Percentiles rank a stretch among this genome's conserved stretches.
Conservation (phyloP, 768 basidiomycete genomes). For the Lentinula boryana region DNA sequence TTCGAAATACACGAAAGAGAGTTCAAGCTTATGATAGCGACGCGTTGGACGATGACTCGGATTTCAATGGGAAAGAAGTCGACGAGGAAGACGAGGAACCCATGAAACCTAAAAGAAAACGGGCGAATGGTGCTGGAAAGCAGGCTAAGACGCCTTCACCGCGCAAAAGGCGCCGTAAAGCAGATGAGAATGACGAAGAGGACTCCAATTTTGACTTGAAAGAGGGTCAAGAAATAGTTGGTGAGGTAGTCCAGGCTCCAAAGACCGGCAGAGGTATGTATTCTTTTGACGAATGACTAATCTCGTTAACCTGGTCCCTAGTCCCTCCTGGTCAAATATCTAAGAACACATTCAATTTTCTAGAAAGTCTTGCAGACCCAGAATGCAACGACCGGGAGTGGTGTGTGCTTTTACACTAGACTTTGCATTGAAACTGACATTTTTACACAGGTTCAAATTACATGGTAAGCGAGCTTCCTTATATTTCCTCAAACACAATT, state of each 20-base stretch:
- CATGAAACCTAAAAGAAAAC: slow-evolving; percentile 22
- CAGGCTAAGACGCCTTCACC: slow-evolving; percentile 13
- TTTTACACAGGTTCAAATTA: slow-evolving; percentile 67
- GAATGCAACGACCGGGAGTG: slow-evolving; percentile 81
- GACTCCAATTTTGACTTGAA: slow-evolving; percentile 37
- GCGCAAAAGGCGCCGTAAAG: slow-evolving; percentile 24
- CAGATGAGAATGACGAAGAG: slow-evolving; percentile 31
- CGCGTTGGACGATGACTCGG: slow-evolving; percentile 33
- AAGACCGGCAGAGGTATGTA: slow-evolving; percentile 70
- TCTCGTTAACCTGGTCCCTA: slow-evolving; percentile 18
- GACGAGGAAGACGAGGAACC: slow-evolving; percentile 9
- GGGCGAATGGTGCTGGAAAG: slow-evolving; percentile 7
- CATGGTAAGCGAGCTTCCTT: slow-evolving; percentile 42
- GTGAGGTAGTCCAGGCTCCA: slow-evolving; percentile 74
- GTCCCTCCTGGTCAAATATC: slow-evolving; percentile 86
- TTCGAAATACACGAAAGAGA: neutral
- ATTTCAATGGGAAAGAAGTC: neutral
- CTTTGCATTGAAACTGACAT: neutral
- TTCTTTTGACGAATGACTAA: neutral
- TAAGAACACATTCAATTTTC: slow-evolving; percentile 77
- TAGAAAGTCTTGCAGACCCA: slow-evolving; percentile 63
- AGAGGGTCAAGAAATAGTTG: slow-evolving; percentile 68
- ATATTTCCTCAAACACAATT: neutral
- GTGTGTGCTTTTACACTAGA: slow-evolving; percentile 29
- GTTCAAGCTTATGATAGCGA: slow-evolving; percentile 31